phyloP scores from a whole-genome alignment of 2,329 filamentous ascomycete species.

The Davidsoniella neocaledoniae region DNA sequence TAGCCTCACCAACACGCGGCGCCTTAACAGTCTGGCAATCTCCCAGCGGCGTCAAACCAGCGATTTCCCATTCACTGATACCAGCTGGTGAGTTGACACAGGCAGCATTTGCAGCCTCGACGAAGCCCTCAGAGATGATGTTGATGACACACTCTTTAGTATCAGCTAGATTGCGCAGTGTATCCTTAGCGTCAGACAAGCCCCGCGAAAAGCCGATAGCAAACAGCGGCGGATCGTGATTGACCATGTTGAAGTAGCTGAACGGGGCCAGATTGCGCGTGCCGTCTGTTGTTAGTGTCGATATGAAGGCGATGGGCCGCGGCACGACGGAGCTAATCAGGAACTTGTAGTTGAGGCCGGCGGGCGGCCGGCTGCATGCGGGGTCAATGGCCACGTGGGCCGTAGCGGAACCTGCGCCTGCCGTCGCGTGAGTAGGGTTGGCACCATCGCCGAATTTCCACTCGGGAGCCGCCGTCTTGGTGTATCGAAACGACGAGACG shows the following conservation, averaged over 20 bases:
- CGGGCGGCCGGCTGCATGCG: constrained; percentile 52
- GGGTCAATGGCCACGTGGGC: constrained; percentile 66
- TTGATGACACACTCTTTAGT: constrained; percentile 69
- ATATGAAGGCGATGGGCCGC: constrained; percentile 56
- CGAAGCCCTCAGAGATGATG: constrained; percentile 67
- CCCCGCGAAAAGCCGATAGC: constrained; percentile 35
- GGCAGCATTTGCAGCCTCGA: constrained; percentile 78
- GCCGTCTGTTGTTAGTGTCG: constrained; percentile 47
- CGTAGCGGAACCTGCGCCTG: constrained; percentile 21
- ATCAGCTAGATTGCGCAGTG: constrained; percentile 55
- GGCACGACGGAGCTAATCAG: constrained; percentile 72
- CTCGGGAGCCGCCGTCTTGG: constrained; percentile 43
- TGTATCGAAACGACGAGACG: constrained; percentile 32
- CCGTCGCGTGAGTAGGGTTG: constrained; percentile 29
- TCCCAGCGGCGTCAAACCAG: constrained; percentile 54
- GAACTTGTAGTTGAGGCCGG: constrained; percentile 74
- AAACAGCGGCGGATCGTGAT: constrained; percentile 78
- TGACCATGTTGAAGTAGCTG: constrained; percentile 69
- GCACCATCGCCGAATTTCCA: constrained; percentile 52
- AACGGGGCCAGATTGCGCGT: constrained; percentile 68
- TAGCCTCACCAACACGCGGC: constrained; percentile 62
- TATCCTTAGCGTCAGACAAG: constrained; percentile 52
- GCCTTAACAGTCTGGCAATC: constrained; percentile 48
- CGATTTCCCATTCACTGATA: constrained; percentile 61
- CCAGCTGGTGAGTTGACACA: constrained; percentile 64